Evolutionary conservation across 192 early-diverging fungal species (phyloP).

Genomic region (Diversispora epigaea): DNA sequence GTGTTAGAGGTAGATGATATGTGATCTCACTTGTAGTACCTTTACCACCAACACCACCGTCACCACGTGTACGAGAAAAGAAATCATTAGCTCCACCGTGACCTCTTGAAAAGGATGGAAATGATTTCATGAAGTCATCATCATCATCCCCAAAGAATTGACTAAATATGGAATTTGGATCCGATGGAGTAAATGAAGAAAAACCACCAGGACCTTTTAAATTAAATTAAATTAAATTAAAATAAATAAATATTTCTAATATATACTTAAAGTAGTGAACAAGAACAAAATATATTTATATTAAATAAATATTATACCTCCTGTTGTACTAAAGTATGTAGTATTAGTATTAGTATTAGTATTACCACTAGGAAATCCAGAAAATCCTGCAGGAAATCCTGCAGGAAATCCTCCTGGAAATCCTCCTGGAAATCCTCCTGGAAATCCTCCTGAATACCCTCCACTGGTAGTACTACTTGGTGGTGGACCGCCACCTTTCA

Average conservation of each 20-base stretch:
- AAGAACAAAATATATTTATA: too few species aligned
- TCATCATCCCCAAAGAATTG: constrained; percentile 77
- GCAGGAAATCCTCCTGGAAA: constrained; percentile 37
- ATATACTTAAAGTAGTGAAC: too few species aligned
- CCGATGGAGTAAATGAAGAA: constrained; percentile 62
- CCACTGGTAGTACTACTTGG: constrained; percentile 54
- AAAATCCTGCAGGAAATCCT: too few species aligned
- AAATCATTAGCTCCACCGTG: constrained; percentile 18
- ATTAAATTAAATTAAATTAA: background rate
- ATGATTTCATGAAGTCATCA: constrained; percentile 38
- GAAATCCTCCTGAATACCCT: constrained; percentile 53
- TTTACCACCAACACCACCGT: constrained; percentile 35
- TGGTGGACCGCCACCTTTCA: constrained; percentile 63
- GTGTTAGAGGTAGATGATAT: constrained; percentile 69
- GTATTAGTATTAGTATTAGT: too few species aligned
- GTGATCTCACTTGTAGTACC: constrained; percentile 51
- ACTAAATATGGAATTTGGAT: constrained; percentile 89
- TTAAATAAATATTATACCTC: too few species aligned
- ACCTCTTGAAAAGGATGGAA: constrained; percentile 29
- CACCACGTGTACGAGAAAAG: constrained; percentile 30
- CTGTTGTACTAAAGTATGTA: too few species aligned
- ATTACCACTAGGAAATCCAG: too few species aligned
- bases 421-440: constrained; percentile 33
- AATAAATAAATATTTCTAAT: too few species aligned
- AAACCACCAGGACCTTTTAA: constrained; percentile 52